Evolutionary conservation across 352 stramenopile species (phyloP).

Genomic region (Globisporangium polare): DNA sequence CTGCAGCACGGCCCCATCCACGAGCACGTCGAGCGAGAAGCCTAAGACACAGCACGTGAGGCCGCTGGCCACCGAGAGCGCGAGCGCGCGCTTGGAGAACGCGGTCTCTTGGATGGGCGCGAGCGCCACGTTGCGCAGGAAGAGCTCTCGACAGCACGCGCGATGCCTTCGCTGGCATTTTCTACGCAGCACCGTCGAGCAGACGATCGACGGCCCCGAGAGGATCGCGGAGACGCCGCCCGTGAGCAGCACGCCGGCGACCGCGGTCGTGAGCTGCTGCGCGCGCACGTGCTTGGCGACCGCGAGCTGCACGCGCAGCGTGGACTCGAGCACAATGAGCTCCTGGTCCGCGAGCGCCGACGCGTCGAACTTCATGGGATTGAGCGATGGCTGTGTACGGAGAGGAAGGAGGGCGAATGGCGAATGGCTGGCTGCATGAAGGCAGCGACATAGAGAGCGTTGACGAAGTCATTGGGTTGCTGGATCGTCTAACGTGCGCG

Average conservation of each 20-base stretch:
- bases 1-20: constrained; percentile 23
- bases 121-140: constrained; percentile 7
- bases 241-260: constrained; percentile 17
- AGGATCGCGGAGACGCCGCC: constrained; percentile 20
- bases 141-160: constrained; percentile 15
- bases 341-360: constrained; percentile 15
- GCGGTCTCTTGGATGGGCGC: constrained; percentile 14
- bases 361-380: constrained; percentile 17
- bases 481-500: not conserved
- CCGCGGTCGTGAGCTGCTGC: constrained; percentile 16
- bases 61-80: constrained; percentile 20
- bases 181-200: constrained; percentile 18
- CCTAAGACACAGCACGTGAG: constrained; percentile 24
- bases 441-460: not conserved
- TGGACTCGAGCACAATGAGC: constrained; percentile 25
- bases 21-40: constrained; percentile 23
- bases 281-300: constrained; percentile 21
- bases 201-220: constrained; percentile 19
- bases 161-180: constrained; percentile 21
- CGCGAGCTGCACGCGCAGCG: constrained; percentile 27
- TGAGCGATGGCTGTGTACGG: not conserved
- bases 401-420: not conserved
- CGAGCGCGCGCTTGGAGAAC: constrained; percentile 22
- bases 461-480: not conserved
- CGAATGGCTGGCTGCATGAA: not conserved